Conservation (phyloP, 768 basidiomycete genomes). For the Boletellus ananas region DNA sequence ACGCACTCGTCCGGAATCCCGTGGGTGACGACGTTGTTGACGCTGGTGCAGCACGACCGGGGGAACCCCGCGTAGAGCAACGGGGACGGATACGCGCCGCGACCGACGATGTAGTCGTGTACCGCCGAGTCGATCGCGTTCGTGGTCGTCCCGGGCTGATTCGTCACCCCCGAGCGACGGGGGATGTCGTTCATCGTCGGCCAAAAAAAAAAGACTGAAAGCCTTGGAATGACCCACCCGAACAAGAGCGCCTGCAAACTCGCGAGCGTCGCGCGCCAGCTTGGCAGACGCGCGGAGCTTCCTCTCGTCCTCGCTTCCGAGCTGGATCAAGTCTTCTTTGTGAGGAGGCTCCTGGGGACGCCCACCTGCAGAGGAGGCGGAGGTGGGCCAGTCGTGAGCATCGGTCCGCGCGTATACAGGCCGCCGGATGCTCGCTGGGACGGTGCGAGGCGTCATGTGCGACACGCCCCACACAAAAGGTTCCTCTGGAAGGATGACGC, state of each 20-base stretch:
- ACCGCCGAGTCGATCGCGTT: constrained; percentile 66
- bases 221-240: constrained; percentile 34
- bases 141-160: constrained; percentile 69
- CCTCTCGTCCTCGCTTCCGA: constrained; percentile 52
- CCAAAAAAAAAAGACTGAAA: not conserved
- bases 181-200: not conserved
- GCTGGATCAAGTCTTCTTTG: constrained; percentile 34
- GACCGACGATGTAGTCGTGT: constrained; percentile 65
- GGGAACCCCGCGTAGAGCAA: constrained; percentile 61
- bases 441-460: constrained; percentile 53
- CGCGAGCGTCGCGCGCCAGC: constrained; percentile 55
- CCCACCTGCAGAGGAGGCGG: not conserved
- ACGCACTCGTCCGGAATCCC: constrained; percentile 88
- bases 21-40: constrained; percentile 85
- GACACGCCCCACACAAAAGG: constrained; percentile 61
- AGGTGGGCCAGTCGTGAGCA: not conserved
- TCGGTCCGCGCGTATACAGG: constrained; percentile 47
- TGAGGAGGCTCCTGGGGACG: not conserved
- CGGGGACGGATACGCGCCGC: constrained; percentile 84
- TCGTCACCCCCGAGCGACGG: too few species aligned
- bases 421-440: constrained; percentile 52
- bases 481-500: constrained; percentile 60
- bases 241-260: constrained; percentile 51
- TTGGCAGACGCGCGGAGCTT: constrained; percentile 50
- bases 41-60: constrained; percentile 56